Base-by-base conservation (phyloP, 805 yeast species). In the Suhomyces emberorum region DNA sequence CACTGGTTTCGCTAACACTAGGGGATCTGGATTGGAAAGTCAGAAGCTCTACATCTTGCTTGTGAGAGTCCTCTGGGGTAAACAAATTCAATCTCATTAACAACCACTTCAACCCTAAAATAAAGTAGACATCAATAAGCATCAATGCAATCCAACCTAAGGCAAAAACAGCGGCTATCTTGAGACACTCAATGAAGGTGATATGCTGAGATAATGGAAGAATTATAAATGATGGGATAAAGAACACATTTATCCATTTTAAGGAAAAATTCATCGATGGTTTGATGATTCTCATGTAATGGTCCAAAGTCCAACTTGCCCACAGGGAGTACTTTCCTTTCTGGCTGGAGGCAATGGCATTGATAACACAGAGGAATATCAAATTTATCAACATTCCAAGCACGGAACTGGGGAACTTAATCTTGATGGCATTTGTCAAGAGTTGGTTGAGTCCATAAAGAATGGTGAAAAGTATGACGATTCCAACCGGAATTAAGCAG, bases 211-310 rank as follows among this genome's bases (percentile, higher is more conserved):
- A 74, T 35, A 83, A 65, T 0, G 91, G 91, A 22, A 84, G 67
- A 0, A 81, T 74, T 24, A 84, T 76, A 51, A 85, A 84, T 0
- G 88, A 79, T 1, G 93, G 91, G 1, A 86, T 78, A 65, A 84
- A 85, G 52, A 80, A 83, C 4, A 82, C 72, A 53, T 81, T 83
- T 59, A 85, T 85, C 91, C 93, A 84, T 37, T 82, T 69, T 33
- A 84, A 65, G 1, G 82, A 68, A 54, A 83, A 81, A 42, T 83
- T 82, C 62, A 75, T 74, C 11, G 87, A 76, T n/a, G 82, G 73
- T 32, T 80, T 78, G 32, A 80, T 58, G 9, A 67, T 22, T 28
- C 43, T 46, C 26, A 68, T 48, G 37, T 68, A 67, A 32, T 54
- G 44, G 11, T 56, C 54, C 19, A 66, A 45, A 2, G 57, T 23